Evolutionary conservation across 1,284 basidiomycete species (phyloP).

Genomic region (Caloboletus firmus): DNA sequence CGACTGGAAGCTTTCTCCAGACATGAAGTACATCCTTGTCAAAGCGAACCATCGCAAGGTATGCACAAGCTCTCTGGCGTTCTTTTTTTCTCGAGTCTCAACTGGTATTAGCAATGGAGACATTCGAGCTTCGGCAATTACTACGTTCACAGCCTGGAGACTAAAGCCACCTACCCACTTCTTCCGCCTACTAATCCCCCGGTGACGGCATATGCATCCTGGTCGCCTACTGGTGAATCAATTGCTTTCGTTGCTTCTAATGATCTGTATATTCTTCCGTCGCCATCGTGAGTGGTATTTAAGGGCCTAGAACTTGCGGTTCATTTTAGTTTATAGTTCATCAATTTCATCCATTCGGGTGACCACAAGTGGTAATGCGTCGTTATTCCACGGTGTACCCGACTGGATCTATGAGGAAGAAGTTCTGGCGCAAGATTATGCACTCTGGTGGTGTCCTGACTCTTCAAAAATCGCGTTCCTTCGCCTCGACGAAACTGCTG

Average conservation of each 20-base stretch:
- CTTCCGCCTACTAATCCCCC: conserved; percentile 66
- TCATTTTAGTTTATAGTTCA: conserved; percentile 32
- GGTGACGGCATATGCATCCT: conserved; percentile 73
- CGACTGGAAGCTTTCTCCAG: conserved; percentile 80
- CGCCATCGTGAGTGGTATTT: conserved; percentile 48
- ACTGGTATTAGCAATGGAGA: conserved; percentile 77
- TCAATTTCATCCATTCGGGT: conserved; percentile 65
- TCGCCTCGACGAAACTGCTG: conserved; percentile 83
- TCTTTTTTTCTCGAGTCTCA: conserved; percentile 4
- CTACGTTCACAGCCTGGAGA: conserved; percentile 72
- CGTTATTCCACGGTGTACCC: conserved; percentile 91
- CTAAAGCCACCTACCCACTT: conserved; percentile 66
- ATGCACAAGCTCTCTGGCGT: not conserved
- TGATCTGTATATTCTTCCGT: conserved; percentile 79
- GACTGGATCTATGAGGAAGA: conserved; percentile 99
- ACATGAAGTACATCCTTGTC: conserved; percentile 84
- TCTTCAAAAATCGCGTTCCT: conserved; percentile 83
- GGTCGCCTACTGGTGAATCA: conserved; percentile 80
- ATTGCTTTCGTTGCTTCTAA: conserved; percentile 83
- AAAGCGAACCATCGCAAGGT: conserved; percentile 76
- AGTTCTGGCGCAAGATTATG: conserved; percentile 70
- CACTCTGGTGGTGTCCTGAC: conserved; percentile 92
- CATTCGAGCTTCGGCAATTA: conserved; percentile 87
- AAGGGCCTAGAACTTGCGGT: not conserved
- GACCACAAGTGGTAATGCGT: conserved; percentile 78